Conservation (phyloP, 2,329 filamentous ascomycete species). For the Calonectria henricotiae region DNA sequence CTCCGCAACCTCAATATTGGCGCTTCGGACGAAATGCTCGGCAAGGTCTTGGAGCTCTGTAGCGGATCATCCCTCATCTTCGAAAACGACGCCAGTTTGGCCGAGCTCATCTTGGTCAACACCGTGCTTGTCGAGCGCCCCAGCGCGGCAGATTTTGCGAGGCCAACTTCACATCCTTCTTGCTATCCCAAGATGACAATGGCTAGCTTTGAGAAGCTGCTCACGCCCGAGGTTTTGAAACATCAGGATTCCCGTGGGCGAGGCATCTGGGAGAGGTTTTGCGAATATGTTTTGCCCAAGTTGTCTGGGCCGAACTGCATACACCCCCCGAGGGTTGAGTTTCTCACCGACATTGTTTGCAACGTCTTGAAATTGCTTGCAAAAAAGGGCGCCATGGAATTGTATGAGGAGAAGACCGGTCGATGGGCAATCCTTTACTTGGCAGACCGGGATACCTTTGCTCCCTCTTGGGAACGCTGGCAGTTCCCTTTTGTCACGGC, state of each 20-base stretch:
- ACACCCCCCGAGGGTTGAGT: conserved; percentile 36
- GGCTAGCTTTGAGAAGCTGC: conserved; percentile 41
- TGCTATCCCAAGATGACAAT: conserved; percentile 42
- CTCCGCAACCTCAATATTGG: conserved; percentile 50
- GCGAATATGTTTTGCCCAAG: conserved; percentile 40
- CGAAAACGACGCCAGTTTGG: conserved; percentile 44
- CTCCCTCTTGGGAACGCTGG: conserved; percentile 38
- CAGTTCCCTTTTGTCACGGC: conserved; percentile 40
- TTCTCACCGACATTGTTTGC: conserved; percentile 39
- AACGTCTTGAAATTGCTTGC: conserved; percentile 41
- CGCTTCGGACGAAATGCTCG: conserved; percentile 47
- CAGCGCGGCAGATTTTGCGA: background rate
- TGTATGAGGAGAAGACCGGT: conserved; percentile 41
- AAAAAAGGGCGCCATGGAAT: conserved; percentile 37
- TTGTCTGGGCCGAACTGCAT: conserved; percentile 26
- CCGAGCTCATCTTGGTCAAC: conserved; percentile 55
- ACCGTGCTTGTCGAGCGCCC: conserved; percentile 37
- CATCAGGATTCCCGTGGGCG: conserved; percentile 41
- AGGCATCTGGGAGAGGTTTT: conserved; percentile 53
- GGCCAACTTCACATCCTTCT: conserved; percentile 49
- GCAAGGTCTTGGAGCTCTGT: conserved; percentile 47
- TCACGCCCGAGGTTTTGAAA: conserved; percentile 49
- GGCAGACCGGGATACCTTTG: conserved; percentile 13
- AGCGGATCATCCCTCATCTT: conserved; percentile 39
- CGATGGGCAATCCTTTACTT: conserved; percentile 43